Base-by-base conservation (phyloP, 768 basidiomycete genomes). In the Auricularia auricula-judae region DNA sequence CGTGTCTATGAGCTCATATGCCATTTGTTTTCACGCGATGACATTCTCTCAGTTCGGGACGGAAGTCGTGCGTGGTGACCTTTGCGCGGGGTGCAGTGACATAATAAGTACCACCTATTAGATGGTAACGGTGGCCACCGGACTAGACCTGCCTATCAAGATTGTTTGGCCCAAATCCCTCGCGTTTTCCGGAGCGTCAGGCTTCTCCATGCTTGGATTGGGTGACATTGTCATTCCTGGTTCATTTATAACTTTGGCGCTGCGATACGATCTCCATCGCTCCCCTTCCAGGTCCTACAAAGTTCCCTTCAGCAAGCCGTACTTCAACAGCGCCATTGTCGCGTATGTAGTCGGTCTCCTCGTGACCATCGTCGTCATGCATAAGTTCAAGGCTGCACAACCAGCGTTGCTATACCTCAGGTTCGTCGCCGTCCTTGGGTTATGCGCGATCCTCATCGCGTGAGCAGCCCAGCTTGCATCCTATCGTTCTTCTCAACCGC, bases 51-150 rank as follows among this genome's bases (percentile, higher is more conserved):
- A 42, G 39, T 95, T 94, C 72, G 90, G 89, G 21, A 89, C 89
- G 0, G 82, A 86, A 70, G 90, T 93, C 75, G 90, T 90, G 73
- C 72, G 88, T 78, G 2, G 61, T 53, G 54, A 18, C 35, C 36
- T 18, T 14, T 16, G 8, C 61, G 39, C 54, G 34, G 16, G 61
- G 33, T 21, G 21, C 4, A 18, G 47, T 51, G 47, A 51, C 47
- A 36, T 34, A 23, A 8, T 18, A 16, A 21, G 23, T n/a, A 23
- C 16, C 16, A 14, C 11, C 23, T 11, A 59, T 10, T 69, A 93
- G 90, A 98, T 98, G 95, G 86, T 96, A 29, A 86, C 86, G 68
- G 96, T 98, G 1, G 96, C 96, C 1, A 93, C 88, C 23, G 84
- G 80, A 47, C 82, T 98, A 39, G 93, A 98, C 70, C 86, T 89